Conservation (phyloP, 2,329 filamentous ascomycete species). For the Plenodomus biglobosus region DNA sequence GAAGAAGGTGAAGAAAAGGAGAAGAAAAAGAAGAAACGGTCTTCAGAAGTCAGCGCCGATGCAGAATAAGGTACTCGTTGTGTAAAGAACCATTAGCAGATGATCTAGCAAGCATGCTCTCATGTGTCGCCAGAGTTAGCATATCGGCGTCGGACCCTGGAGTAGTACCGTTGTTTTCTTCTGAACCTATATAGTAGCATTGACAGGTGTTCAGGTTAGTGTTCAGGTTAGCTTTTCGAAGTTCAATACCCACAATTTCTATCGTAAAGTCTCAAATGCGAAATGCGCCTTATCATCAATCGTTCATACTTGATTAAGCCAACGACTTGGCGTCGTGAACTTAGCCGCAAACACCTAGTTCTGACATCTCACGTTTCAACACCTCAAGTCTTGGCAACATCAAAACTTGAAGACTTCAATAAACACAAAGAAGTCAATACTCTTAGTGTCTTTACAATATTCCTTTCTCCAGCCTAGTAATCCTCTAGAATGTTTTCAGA, state of each 20-base stretch:
- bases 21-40: constrained; percentile 46
- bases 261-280: constrained; percentile 2
- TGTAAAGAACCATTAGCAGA: background rate
- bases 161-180: no score
- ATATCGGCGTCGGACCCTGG: no score
- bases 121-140: no score
- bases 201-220: constrained; percentile 29
- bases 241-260: constrained; percentile 19
- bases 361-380: constrained; percentile 2
- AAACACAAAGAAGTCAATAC: no score
- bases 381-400: background rate
- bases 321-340: constrained; percentile 11
- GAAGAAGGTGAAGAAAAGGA: constrained; percentile 55
- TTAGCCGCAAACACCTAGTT: constrained; percentile 11
- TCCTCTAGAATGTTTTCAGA: no score
- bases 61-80: constrained; percentile 15
- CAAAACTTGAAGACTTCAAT: background rate
- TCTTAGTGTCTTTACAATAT: no score
- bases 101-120: no score
- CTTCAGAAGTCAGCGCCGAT: constrained; percentile 29
- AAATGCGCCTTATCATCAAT: no score
- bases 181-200: constrained; percentile 21
- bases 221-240: constrained; percentile 25
- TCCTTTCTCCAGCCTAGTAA: no score
- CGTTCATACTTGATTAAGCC: constrained; percentile 7